A percentile compares a stretch with the other conserved stretches of the same genome.
phyloP scores from a whole-genome alignment of 2,329 filamentous ascomycete genomes.

The Sporothrix schenckii region DNA sequence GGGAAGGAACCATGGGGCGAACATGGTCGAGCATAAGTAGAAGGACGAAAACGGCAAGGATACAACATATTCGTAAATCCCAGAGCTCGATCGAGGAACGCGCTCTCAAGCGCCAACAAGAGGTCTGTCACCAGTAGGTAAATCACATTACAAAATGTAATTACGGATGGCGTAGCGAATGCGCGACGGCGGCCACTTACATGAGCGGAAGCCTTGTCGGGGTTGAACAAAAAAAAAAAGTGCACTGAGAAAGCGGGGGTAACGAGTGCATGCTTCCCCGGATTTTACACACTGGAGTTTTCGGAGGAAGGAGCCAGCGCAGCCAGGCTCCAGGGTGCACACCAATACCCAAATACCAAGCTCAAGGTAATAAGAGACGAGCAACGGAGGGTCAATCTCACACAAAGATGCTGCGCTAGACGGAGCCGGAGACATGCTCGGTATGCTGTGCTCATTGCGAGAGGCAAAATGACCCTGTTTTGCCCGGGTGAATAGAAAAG shows the following conservation, averaged over 20 bases:
- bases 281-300: conserved; percentile 6
- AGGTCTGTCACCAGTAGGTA: neutral
- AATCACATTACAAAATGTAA: conserved; percentile 2
- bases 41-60: neutral
- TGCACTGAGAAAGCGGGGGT: neutral
- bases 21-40: neutral
- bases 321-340: neutral
- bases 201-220: conserved; percentile 9
- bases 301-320: neutral
- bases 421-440: neutral
- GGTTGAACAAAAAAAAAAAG: neutral
- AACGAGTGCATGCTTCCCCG: conserved; percentile 9
- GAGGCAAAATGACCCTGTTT: conserved; percentile 16
- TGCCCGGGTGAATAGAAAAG: neutral
- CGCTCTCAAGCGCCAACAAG: neutral
- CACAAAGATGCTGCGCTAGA: conserved; percentile 6
- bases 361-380: neutral
- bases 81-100: too few relatives aligned
- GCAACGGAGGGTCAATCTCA: neutral
- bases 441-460: neutral
- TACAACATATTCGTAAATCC: too few relatives aligned
- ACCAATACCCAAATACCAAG: neutral
- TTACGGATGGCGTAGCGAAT: conserved; percentile 7
- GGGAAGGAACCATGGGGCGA: neutral
- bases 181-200: conserved; percentile 4